Base-by-base conservation (phyloP, 805 yeast genomes). In the Cyberlindnera sargentensis region DNA sequence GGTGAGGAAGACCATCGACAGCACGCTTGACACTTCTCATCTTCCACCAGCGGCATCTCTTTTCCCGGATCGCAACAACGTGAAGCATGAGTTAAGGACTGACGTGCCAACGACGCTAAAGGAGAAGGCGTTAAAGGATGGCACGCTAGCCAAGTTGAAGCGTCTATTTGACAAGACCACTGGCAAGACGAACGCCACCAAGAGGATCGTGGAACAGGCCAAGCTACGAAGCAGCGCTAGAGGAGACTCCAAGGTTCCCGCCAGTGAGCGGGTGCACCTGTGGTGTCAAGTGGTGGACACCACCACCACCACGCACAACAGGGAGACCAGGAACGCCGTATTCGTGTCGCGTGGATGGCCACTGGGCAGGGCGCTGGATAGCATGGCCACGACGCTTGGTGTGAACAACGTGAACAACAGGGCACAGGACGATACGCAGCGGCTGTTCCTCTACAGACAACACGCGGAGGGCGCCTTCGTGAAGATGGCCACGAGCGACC, bases 201-300 rank as follows among this genome's bases (percentile, higher is more conserved):
- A 54, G 40, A 43, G 47, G 20, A 51, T 55, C 8, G 40, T 55
- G 3, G 62, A 56, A 31, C 6, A 47, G 3, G 27, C 55, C 3
- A 31, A 49, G 31, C 36, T 58, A 15, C 35, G 56, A 55, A 36
- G 8, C 42, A 2, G 32, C 39, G n/a, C 60, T 3, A 57, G 51
- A 36, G 61, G 62, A 9, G 61, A 58, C 36, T 5, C 47, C 0
- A 46, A 44, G 15, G 34, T 58, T 3, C 48, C 55, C 4, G 24
- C 31, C 0, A 42, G 43, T 9, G 61, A 58, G 25, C 44, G 53
- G 32, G 45, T 58, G 5, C 39, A 47, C 30, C 23, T 58, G 2
- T 54, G 57, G 57, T 50, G 51, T 1, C 60, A 57, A 31, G 56
- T 57, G 1, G 36, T 58, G 6, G 62, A 57, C 36, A 52, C 51